Evolutionary conservation across 2,329 filamentous ascomycete species (phyloP).

Genomic region (Chrysosporium queenslandicum): DNA sequence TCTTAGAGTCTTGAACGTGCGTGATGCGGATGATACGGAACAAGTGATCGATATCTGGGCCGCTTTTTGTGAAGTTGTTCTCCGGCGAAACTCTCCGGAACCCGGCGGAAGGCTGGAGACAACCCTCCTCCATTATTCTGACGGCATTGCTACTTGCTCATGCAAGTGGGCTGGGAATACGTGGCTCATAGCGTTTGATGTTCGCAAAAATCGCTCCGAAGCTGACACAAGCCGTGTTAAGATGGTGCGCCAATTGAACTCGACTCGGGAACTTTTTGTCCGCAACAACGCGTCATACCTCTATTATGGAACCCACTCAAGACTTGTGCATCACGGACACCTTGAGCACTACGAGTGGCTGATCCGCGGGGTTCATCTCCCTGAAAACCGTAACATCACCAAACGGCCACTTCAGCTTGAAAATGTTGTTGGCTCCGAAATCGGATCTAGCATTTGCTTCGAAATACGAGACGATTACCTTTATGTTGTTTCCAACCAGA

Average conservation of each 20-base stretch:
- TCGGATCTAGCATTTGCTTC: conserved; percentile 61
- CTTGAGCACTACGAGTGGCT: conserved; percentile 48
- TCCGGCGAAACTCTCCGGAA: neutral
- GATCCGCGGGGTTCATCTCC: conserved; percentile 46
- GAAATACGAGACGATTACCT: conserved; percentile 57
- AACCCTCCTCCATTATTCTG: conserved; percentile 47
- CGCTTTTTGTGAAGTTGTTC: conserved; percentile 4
- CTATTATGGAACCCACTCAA: conserved; percentile 56
- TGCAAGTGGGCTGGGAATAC: conserved; percentile 34
- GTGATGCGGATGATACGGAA: conserved; percentile 42
- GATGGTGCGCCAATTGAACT: conserved; percentile 35
- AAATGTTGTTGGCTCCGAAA: conserved; percentile 53
- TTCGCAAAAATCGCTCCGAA: conserved; percentile 21
- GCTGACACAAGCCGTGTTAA: conserved; percentile 32
- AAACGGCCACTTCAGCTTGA: conserved; percentile 43
- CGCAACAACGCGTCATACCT: conserved; percentile 53
- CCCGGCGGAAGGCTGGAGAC: conserved; percentile 38
- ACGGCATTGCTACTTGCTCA: conserved; percentile 49
- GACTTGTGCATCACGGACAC: conserved; percentile 44
- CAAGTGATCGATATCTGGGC: conserved; percentile 45
- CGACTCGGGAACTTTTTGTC: conserved; percentile 53
- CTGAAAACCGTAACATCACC: conserved; percentile 32
- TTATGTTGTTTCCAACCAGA: conserved; percentile 60
- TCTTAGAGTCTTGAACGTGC: conserved; percentile 52
- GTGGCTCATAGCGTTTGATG: conserved; percentile 47